Evolutionary conservation across 2,329 filamentous ascomycete genomes (phyloP).

Genomic region (Paracoccidioides brasiliensis): DNA sequence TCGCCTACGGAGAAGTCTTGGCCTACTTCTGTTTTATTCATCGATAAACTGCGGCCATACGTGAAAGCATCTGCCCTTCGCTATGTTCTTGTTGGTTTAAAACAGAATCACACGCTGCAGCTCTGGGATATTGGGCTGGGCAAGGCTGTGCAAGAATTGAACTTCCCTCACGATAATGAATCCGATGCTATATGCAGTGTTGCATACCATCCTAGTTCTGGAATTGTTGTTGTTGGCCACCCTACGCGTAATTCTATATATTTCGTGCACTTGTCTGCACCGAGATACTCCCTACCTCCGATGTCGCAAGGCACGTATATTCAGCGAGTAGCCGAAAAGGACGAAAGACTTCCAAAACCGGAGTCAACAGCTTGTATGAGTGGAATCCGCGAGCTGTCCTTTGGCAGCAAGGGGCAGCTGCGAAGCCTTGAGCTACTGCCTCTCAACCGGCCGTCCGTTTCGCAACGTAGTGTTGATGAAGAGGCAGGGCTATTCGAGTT

Average conservation of each 20-base stretch:
- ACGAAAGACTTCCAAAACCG: conserved; percentile 62
- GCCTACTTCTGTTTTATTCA: conserved; percentile 88
- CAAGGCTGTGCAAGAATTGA: conserved; percentile 93
- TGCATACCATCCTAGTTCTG: conserved; percentile 80
- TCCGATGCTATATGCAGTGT: conserved; percentile 97
- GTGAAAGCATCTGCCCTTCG: conserved; percentile 77
- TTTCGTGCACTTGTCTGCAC: conserved; percentile 88
- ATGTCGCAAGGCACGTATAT: conserved; percentile 85
- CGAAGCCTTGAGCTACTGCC: conserved; percentile 82
- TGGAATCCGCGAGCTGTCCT: conserved; percentile 88
- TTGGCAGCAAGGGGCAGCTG: conserved; percentile 71
- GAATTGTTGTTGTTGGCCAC: conserved; percentile 89
- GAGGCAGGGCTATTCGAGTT: conserved; percentile 75
- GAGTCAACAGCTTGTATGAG: conserved; percentile 96
- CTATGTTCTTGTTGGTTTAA: conserved; percentile 95
- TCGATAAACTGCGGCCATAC: conserved; percentile 92
- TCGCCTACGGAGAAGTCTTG: conserved; percentile 85
- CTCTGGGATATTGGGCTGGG: conserved; percentile 93
- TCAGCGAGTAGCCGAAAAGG: conserved; percentile 59
- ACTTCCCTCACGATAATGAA: conserved; percentile 89
- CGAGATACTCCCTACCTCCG: conserved; percentile 69
- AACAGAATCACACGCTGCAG: conserved; percentile 97
- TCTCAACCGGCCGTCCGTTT: conserved; percentile 39
- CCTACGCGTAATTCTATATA: conserved; percentile 96
- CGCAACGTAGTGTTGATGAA: conserved; percentile 44